Percentiles rank a stretch among this genome's conserved stretches.
These are phyloP conservation scores for Trametes meyenii DNA, from an alignment of 768 basidiomycete genomes.

Conservation along the genomic window DNA sequence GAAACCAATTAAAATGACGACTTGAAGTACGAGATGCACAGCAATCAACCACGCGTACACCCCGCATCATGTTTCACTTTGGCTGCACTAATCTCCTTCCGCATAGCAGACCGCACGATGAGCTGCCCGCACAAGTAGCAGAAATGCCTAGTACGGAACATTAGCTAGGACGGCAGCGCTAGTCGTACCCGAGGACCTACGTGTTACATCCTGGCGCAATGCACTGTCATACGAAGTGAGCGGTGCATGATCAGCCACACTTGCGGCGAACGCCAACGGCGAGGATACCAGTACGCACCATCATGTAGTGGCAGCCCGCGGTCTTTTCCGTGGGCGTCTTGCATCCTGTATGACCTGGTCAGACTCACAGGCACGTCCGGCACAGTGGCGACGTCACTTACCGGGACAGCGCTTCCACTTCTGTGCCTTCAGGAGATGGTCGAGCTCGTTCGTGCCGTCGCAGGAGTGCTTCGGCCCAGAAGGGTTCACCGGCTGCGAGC, in stretches of 20 bases:
- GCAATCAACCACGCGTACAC: conserved; percentile 16
- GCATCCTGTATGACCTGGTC: conserved; percentile 37
- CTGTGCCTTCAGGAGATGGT: conserved; percentile 49
- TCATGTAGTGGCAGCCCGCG: conserved; percentile 41
- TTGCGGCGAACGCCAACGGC: too few relatives aligned
- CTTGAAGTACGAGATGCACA: too few relatives aligned
- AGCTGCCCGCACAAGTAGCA: conserved; percentile 38
- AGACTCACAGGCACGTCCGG: not conserved
- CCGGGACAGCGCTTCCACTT: conserved; percentile 73
- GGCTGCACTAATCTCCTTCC: conserved; percentile 26
- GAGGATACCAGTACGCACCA: conserved; percentile 26
- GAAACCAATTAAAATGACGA: too few relatives aligned
- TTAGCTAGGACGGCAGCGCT: not conserved
- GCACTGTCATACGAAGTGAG: conserved; percentile 28
- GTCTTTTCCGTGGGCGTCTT: conserved; percentile 38
- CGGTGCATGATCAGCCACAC: not conserved
- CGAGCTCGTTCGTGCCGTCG: conserved; percentile 58
- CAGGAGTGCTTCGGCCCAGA: conserved; percentile 54
- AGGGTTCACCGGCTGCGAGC: conserved; percentile 44
- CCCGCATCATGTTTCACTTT: conserved; percentile 31
- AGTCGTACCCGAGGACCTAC: conserved; percentile 25
- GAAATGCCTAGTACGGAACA: conserved; percentile 34
- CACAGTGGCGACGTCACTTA: conserved; percentile 22
- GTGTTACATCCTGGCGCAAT: conserved; percentile 37
- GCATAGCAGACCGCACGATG: conserved; percentile 35